Conservation (phyloP, 345 rosid species). For the Eucalyptus tenuipes region DNA sequence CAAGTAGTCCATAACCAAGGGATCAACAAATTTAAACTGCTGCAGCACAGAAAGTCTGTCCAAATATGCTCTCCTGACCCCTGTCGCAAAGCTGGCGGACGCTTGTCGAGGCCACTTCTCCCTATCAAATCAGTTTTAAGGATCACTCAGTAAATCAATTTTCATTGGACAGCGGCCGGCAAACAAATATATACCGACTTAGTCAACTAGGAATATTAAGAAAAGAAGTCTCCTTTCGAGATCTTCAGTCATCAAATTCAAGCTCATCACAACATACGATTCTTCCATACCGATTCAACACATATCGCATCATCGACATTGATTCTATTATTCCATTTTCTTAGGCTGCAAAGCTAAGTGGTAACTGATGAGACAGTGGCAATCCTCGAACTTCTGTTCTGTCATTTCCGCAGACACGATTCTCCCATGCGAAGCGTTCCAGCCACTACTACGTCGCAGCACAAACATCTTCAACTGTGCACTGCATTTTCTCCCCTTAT, state of each 20-base stretch:
- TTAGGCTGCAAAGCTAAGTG: neutral
- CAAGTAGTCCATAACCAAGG: constrained; percentile 6
- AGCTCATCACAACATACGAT: neutral
- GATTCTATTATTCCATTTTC: neutral
- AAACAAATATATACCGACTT: neutral
- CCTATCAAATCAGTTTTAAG: constrained; percentile 1
- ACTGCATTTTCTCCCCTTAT: neutral
- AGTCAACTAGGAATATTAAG: neutral
- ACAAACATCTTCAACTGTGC: neutral
- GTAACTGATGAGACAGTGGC: neutral
- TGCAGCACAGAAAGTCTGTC: constrained; percentile 26
- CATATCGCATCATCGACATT: neutral
- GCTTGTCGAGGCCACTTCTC: constrained; percentile 33
- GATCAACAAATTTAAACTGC: constrained; percentile 47
- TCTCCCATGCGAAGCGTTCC: neutral
- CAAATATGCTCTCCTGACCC: constrained; percentile 37
- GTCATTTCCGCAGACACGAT: neutral
- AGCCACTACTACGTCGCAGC: neutral
- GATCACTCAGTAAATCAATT: neutral
- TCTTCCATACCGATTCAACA: neutral
- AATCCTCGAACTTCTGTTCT: neutral
- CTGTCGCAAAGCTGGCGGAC: neutral
- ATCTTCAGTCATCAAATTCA: neutral
- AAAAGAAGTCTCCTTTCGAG: neutral
- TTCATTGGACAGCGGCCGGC: neutral